Conservation (phyloP, 352 stramenopile species). For the Phytopythium sindhum region DNA sequence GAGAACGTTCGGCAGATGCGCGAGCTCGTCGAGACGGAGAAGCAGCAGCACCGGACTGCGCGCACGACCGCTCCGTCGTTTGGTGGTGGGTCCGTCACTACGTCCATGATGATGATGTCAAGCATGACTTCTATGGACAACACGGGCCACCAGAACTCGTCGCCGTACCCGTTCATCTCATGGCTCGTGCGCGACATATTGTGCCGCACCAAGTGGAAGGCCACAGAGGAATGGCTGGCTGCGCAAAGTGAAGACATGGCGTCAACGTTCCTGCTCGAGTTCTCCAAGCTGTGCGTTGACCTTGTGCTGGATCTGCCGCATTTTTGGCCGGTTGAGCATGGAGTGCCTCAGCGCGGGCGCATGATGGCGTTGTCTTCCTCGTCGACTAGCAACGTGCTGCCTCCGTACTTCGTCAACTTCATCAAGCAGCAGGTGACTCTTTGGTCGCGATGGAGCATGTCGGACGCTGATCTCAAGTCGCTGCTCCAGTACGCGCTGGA, state of each 20-base stretch:
- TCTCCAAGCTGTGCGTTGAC: conserved; percentile 74
- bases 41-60: conserved; percentile 38
- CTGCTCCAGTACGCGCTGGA: conserved; percentile 60
- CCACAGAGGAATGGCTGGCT: conserved; percentile 64
- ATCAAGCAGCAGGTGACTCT: conserved; percentile 73
- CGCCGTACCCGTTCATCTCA: conserved; percentile 31
- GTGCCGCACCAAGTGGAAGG: conserved; percentile 77
- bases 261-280: conserved; percentile 67
- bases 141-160: conserved; percentile 5
- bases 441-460: conserved; percentile 77
- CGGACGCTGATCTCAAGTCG: conserved; percentile 43
- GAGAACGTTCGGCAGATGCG: conserved; percentile 85
- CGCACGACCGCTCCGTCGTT: conserved; percentile 14
- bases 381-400: conserved; percentile 62
- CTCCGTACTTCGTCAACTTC: conserved; percentile 85
- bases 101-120: conserved; percentile 3
- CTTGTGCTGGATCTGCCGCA: conserved; percentile 74
- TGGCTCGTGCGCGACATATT: conserved; percentile 82
- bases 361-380: conserved; percentile 13
- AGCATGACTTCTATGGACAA: neutral
- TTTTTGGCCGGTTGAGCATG: conserved; percentile 30
- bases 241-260: conserved; percentile 50
- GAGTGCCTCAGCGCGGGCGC: conserved; percentile 24
- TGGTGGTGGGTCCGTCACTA: conserved; percentile 15
- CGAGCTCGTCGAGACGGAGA: conserved; percentile 63